A percentile compares a stretch with the other conserved stretches of the same genome.
These are phyloP conservation scores for Stenocarpella maydis DNA, from an alignment of 2,329 filamentous ascomycete species.

Conservation along the genomic window DNA sequence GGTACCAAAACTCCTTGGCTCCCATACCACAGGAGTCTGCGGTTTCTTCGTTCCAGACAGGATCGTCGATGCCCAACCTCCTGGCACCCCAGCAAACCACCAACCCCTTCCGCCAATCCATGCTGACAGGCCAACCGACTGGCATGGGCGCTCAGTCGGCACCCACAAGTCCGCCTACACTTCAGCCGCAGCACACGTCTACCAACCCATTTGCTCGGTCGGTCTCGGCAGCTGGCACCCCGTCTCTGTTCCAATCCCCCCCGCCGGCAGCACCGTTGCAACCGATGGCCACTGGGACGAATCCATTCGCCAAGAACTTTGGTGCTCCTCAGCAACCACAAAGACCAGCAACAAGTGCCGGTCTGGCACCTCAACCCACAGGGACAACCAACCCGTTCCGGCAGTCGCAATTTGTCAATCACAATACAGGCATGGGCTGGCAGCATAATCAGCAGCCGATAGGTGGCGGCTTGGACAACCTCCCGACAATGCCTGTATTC, in stretches of 20 bases:
- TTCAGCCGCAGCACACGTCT: conserved; percentile 62
- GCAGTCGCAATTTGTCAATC: conserved; percentile 89
- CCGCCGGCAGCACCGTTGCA: conserved; percentile 53
- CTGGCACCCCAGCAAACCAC: conserved; percentile 70
- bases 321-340: conserved; percentile 46
- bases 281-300: conserved; percentile 63
- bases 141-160: conserved; percentile 48
- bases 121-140: conserved; percentile 67
- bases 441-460: conserved; percentile 81
- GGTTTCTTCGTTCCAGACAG: conserved; percentile 58
- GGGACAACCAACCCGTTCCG: conserved; percentile 95
- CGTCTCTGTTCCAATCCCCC: conserved; percentile 54
- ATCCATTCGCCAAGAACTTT: conserved; percentile 64
- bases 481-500: conserved; percentile 85
- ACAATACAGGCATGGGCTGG: conserved; percentile 88
- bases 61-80: conserved; percentile 52
- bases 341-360: conserved; percentile 54
- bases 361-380: conserved; percentile 77
- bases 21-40: conserved; percentile 65
- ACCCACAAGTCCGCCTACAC: conserved; percentile 52
- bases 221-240: conserved; percentile 48
- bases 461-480: conserved; percentile 79
- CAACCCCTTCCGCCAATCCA: conserved; percentile 94
- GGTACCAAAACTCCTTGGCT: conserved; percentile 62
- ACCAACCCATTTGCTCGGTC: conserved; percentile 90